phyloP scores from a whole-genome alignment of 768 basidiomycete species.

The Trametes maxima region DNA sequence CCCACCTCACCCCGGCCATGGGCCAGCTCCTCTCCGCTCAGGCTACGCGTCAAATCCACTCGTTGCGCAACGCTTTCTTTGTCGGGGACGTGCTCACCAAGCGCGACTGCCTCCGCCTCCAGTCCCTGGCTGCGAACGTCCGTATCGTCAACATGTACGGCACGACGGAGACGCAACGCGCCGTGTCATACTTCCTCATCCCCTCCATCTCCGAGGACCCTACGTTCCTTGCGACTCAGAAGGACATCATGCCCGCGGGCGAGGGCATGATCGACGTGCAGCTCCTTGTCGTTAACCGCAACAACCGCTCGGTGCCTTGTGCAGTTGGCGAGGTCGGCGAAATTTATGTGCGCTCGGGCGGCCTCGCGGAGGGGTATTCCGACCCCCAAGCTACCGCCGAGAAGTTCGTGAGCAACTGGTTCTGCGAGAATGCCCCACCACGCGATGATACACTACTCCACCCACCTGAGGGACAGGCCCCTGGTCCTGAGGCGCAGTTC shows the following conservation, averaged over 20 bases:
- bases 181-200: conserved; percentile 95
- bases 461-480: conserved; percentile 49
- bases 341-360: conserved; percentile 96
- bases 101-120: conserved; percentile 93
- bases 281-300: conserved; percentile 91
- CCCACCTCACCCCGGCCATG: conserved; percentile 98
- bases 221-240: conserved; percentile 90
- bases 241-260: conserved; percentile 98
- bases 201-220: conserved; percentile 81
- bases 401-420: conserved; percentile 98
- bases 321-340: conserved; percentile 97
- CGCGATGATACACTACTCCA: conserved; percentile 75
- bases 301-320: conserved; percentile 81
- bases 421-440: conserved; percentile 48
- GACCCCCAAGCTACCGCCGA: conserved; percentile 80
- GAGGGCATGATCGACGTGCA: conserved; percentile 98
- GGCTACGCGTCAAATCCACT: conserved; percentile 79
- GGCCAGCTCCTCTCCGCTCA: conserved; percentile 95
- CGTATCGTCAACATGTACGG: conserved; percentile 99
- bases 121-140: conserved; percentile 89
- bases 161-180: conserved; percentile 98
- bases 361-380: conserved; percentile 93
- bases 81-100: conserved; percentile 99
- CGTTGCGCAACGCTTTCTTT: conserved; percentile 91
- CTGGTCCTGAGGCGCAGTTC: conserved; percentile 73